These are phyloP conservation scores for Kazachstania viticola DNA, from an alignment of 805 yeast genomes.

Conservation along the genomic window DNA sequence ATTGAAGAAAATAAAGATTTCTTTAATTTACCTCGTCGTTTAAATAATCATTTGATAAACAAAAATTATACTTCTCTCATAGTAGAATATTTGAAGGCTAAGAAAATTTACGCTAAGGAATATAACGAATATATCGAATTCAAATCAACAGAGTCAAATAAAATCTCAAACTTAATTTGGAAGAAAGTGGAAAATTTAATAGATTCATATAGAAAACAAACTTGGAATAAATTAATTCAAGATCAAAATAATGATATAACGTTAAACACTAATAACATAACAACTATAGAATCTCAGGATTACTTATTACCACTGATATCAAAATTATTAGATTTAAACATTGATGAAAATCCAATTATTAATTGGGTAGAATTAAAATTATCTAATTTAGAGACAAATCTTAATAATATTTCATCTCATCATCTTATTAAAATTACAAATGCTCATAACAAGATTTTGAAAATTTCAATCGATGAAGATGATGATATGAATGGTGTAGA, in stretches of 20 bases:
- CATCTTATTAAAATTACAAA: slow-evolving; percentile 30
- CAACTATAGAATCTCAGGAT: slow-evolving; percentile 11
- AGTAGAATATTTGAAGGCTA: slow-evolving; percentile 45
- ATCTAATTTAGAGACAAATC: slow-evolving; percentile 27
- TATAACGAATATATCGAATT: neutral
- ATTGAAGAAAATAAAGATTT: slow-evolving; percentile 42
- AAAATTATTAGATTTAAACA: slow-evolving; percentile 52
- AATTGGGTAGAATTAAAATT: slow-evolving; percentile 49
- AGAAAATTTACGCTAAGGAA: slow-evolving; percentile 14
- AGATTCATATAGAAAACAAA: slow-evolving; percentile 39
- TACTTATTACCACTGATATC: slow-evolving; percentile 34
- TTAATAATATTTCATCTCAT: slow-evolving; percentile 33
- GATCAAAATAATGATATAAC: too few species aligned
- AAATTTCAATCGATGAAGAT: slow-evolving; percentile 8
- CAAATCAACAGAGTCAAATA: slow-evolving; percentile 12
- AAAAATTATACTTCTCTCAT: slow-evolving; percentile 49
- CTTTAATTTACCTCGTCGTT: slow-evolving; percentile 44
- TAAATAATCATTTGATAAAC: slow-evolving; percentile 32
- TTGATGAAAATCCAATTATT: slow-evolving; percentile 50
- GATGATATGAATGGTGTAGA: slow-evolving; percentile 23
- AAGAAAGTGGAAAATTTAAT: slow-evolving; percentile 41
- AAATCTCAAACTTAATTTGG: slow-evolving; percentile 43
- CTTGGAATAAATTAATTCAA: slow-evolving; percentile 41
- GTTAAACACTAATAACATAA: neutral
- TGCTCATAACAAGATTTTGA: slow-evolving; percentile 31